Conservation (phyloP, 106 monocot species). For the Allium sativum region DNA sequence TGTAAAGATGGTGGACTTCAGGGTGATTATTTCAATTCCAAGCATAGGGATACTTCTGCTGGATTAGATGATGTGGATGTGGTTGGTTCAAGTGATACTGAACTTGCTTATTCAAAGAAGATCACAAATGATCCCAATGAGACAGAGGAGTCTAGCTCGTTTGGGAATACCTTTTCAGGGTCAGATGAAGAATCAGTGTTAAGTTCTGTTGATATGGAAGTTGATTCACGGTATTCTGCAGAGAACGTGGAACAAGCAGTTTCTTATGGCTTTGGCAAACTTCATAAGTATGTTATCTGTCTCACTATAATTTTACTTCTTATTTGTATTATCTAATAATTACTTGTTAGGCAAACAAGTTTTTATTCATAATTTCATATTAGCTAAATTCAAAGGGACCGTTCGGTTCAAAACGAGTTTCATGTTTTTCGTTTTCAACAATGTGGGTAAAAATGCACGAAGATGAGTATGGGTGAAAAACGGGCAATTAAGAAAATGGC, state of each 20-base stretch:
- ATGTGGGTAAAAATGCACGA: no score
- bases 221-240: conserved; percentile 5
- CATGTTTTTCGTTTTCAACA: no score
- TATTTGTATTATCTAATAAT: not conserved
- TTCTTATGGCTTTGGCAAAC: conserved; percentile 3
- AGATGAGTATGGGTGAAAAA: no score
- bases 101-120: not conserved
- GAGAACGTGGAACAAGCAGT: conserved; percentile 8
- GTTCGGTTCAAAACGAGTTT: no score
- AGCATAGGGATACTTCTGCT: not conserved
- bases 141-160: conserved; percentile 17
- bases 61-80: conserved; percentile 13
- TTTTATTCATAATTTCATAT: no score
- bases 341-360: no score
- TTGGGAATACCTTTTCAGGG: conserved; percentile 19
- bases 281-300: conserved; percentile 13
- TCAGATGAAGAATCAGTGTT: conserved; percentile 6
- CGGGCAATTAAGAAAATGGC: no score
- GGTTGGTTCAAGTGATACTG: conserved; percentile 2
- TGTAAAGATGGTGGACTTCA: not conserved
- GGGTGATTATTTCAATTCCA: not conserved
- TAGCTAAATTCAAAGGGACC: no score
- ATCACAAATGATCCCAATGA: not conserved
- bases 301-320: not conserved
- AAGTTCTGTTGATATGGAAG: conserved; percentile 11